These are phyloP conservation scores for Ustanciosporium gigantosporum DNA, from an alignment of 1,284 basidiomycete genomes.

Conservation along the genomic window DNA sequence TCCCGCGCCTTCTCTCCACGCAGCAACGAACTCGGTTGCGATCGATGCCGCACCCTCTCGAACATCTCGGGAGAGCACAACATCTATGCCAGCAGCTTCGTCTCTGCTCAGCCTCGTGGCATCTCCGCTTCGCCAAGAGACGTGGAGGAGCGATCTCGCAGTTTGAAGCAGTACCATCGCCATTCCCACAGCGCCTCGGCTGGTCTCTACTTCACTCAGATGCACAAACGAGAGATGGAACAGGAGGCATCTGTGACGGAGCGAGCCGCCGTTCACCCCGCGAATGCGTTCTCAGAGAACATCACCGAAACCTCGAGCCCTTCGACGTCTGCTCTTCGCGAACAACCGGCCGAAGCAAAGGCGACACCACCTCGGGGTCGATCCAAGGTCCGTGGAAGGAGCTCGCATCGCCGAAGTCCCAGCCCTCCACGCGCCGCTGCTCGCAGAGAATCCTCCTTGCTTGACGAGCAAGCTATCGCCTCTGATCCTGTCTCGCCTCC, in stretches of 20 bases:
- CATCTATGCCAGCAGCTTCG: slow-evolving; percentile 28
- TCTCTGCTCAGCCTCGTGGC: slow-evolving; percentile 23
- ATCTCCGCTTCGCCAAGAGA: slow-evolving; percentile 18
- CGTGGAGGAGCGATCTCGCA: slow-evolving; percentile 22
- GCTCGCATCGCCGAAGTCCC: slow-evolving; percentile 42
- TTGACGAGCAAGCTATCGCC: neutral
- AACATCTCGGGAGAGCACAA: slow-evolving; percentile 33
- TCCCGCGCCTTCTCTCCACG: slow-evolving; percentile 27
- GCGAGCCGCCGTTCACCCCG: neutral
- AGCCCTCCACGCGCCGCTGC: slow-evolving; percentile 44
- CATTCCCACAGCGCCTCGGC: slow-evolving; percentile 48
- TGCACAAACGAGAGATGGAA: slow-evolving; percentile 14
- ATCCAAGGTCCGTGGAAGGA: slow-evolving; percentile 44
- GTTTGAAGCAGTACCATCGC: slow-evolving; percentile 40
- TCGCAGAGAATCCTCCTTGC: slow-evolving; percentile 14
- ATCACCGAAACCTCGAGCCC: neutral
- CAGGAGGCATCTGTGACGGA: neutral
- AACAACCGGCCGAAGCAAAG: neutral
- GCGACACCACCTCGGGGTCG: slow-evolving; percentile 37
- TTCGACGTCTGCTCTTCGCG: neutral
- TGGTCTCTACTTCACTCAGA: slow-evolving; percentile 39
- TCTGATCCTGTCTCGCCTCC: slow-evolving; percentile 19
- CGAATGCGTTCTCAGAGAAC: neutral
- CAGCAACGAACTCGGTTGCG: slow-evolving; percentile 31
- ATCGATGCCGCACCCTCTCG: slow-evolving; percentile 40